A percentile compares a stretch with the other conserved stretches of the same genome.
phyloP scores from a whole-genome alignment of 805 yeast species.

The Priceomyces fermenticarens region DNA sequence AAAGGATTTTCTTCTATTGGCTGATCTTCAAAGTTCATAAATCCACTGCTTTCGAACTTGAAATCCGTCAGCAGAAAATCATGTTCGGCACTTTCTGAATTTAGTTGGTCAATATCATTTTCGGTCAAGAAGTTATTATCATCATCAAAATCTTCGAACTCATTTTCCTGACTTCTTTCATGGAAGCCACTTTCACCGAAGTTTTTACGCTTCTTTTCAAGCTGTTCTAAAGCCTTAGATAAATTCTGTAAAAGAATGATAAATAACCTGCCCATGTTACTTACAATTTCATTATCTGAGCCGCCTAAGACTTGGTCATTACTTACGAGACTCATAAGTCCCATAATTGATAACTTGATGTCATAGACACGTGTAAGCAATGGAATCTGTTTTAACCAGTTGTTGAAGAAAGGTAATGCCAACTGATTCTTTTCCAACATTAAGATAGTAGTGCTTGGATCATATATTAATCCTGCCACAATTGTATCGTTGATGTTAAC shows the following conservation, averaged over 20 bases:
- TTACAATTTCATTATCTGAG: slow-evolving; percentile 15
- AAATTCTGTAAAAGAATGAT: slow-evolving; percentile 52
- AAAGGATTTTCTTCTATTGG: slow-evolving; percentile 73
- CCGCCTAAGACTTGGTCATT: slow-evolving; percentile 18
- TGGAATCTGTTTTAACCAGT: slow-evolving; percentile 63
- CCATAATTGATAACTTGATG: slow-evolving; percentile 70
- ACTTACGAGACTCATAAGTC: slow-evolving; percentile 49
- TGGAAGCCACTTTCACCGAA: slow-evolving; percentile 36
- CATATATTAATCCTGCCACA: slow-evolving; percentile 60
- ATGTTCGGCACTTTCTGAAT: slow-evolving; percentile 20
- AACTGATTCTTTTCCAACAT: slow-evolving; percentile 45
- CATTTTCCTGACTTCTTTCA: slow-evolving; percentile 17
- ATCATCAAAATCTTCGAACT: slow-evolving; percentile 6
- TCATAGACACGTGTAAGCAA: slow-evolving; percentile 71
- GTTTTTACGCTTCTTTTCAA: slow-evolving; percentile 62
- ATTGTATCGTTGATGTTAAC: slow-evolving; percentile 59
- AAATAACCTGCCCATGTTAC: slow-evolving; percentile 51
- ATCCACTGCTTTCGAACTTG: slow-evolving; percentile 15
- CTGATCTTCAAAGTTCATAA: slow-evolving; percentile 52
- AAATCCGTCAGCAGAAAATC: slow-evolving; percentile 22
- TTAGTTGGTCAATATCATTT: slow-evolving; percentile 7
- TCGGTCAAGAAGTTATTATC: slow-evolving; percentile 8
- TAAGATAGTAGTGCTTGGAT: slow-evolving; percentile 51
- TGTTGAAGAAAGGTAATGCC: slow-evolving; percentile 49
- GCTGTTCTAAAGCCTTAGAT: slow-evolving; percentile 67